Percentiles rank a stretch among this genome's conserved stretches.
These are phyloP conservation scores for Lentinula detonsa DNA, from an alignment of 768 basidiomycete species.

Conservation along the genomic window DNA sequence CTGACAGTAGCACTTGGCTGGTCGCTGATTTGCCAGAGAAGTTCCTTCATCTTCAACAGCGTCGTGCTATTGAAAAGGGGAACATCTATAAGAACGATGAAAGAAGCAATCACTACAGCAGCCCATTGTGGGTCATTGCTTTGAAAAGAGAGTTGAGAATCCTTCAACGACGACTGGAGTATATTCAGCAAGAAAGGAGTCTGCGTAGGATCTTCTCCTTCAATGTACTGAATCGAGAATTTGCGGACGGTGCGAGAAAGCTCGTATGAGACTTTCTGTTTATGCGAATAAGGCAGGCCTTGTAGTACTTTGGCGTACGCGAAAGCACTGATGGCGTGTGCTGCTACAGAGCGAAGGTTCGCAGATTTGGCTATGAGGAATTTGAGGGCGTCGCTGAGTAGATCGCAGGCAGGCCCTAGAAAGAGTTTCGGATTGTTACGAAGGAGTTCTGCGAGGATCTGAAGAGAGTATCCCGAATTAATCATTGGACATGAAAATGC, in stretches of 20 bases:
- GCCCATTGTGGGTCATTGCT: conserved; percentile 36
- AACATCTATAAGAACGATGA: conserved; percentile 41
- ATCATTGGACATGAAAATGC: not conserved
- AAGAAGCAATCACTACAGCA: conserved; percentile 33
- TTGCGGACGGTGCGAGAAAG: conserved; percentile 19
- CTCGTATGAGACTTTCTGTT: conserved; percentile 13
- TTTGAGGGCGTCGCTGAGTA: conserved; percentile 36
- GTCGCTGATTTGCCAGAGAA: conserved; percentile 23
- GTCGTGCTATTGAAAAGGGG: conserved; percentile 34
- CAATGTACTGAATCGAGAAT: conserved; percentile 17
- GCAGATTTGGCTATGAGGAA: conserved; percentile 22
- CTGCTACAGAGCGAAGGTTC: conserved; percentile 42
- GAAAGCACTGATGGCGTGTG: conserved; percentile 51
- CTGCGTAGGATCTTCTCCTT: conserved; percentile 21
- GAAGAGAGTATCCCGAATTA: not conserved
- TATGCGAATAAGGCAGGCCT: conserved; percentile 1
- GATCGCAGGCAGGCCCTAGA: conserved; percentile 37
- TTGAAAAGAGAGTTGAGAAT: conserved; percentile 1
- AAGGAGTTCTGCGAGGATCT: conserved; percentile 32
- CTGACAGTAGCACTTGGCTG: conserved; percentile 30
- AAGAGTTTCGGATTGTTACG: conserved; percentile 39
- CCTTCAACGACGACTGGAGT: not conserved
- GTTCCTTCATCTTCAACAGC: conserved; percentile 28
- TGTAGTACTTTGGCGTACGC: conserved; percentile 32
- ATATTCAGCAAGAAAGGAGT: conserved; percentile 17